Evolutionary conservation across 768 basidiomycete genomes (phyloP).

Genomic region (Dentipellis sp.): DNA sequence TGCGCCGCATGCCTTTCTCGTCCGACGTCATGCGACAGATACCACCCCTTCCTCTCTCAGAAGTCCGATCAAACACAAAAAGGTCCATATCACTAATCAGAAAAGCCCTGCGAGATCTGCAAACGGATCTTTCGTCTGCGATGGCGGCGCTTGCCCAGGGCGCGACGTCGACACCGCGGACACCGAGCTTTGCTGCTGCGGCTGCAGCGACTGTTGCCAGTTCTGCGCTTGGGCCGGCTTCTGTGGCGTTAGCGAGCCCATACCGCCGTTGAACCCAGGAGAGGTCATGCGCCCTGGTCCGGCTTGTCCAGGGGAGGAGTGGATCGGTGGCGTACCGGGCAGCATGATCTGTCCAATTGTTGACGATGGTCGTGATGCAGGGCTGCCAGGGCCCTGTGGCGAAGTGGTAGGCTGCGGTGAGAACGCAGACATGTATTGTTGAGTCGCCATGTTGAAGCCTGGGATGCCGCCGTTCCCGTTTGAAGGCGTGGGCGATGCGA

Average conservation of each 20-base stretch:
- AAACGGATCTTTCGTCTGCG: slow-evolving; percentile 69
- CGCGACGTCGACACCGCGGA: not conserved
- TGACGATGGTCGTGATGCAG: not conserved
- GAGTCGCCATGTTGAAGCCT: not conserved
- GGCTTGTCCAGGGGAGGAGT: not conserved
- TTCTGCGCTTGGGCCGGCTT: slow-evolving; percentile 7
- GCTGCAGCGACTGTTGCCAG: slow-evolving; percentile 7
- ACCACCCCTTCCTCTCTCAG: not conserved
- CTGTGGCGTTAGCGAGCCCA: not conserved
- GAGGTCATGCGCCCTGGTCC: not conserved
- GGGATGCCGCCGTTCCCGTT: slow-evolving; percentile 1
- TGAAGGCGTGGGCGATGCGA: not conserved
- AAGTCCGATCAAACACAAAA: not conserved
- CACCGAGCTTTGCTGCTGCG: slow-evolving; percentile 7
- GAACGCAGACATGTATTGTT: not conserved
- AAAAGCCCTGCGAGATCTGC: slow-evolving; percentile 76
- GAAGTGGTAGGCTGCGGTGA: slow-evolving; percentile 7
- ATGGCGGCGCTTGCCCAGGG: slow-evolving; percentile 18
- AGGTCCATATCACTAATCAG: slow-evolving; percentile 22
- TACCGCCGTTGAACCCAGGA: not conserved
- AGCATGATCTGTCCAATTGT: slow-evolving; percentile 13
- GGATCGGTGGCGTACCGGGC: slow-evolving; percentile 12
- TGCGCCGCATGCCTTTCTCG: not conserved
- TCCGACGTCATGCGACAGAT: not conserved
- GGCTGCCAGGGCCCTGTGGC: not conserved